A percentile compares a stretch with the other conserved stretches of the same genome.
Conservation (phyloP, 371 early-diverging fungal genomes). For the Lichtheimia corymbifera region DNA sequence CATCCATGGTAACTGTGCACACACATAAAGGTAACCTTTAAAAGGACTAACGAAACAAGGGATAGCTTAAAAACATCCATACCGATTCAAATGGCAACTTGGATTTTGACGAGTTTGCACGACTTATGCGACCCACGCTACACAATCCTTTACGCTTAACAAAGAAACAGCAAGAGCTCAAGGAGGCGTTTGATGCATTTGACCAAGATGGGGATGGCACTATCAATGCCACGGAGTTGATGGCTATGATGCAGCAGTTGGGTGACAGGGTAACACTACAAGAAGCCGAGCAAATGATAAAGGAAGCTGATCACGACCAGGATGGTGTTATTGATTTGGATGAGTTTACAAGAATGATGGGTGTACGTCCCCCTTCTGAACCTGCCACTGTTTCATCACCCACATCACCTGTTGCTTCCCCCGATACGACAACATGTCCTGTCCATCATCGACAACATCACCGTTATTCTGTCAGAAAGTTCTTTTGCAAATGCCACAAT, state of each 20-base stretch:
- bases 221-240: slow-evolving; percentile 38
- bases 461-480: slow-evolving; percentile 28
- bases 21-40: background rate
- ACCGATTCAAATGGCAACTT: slow-evolving; percentile 26
- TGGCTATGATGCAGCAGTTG: slow-evolving; percentile 49
- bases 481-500: slow-evolving; percentile 29
- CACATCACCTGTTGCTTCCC: slow-evolving; percentile 2
- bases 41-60: background rate
- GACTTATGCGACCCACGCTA: slow-evolving; percentile 44
- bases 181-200: slow-evolving; percentile 49
- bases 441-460: slow-evolving; percentile 23
- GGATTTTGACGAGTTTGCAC: slow-evolving; percentile 43
- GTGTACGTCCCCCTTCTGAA: slow-evolving; percentile 20
- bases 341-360: slow-evolving; percentile 48
- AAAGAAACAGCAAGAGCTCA: slow-evolving; percentile 38
- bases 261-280: slow-evolving; percentile 37
- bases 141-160: slow-evolving; percentile 20
- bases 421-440: background rate
- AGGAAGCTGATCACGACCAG: slow-evolving; percentile 41
- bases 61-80: slow-evolving; percentile 18
- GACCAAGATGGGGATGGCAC: slow-evolving; percentile 44
- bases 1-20: slow-evolving; percentile 28
- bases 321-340: slow-evolving; percentile 46
- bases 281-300: slow-evolving; percentile 39
- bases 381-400: slow-evolving; percentile 1